Conservation (phyloP, 2,329 filamentous ascomycete species). For the Colletotrichum horii region DNA sequence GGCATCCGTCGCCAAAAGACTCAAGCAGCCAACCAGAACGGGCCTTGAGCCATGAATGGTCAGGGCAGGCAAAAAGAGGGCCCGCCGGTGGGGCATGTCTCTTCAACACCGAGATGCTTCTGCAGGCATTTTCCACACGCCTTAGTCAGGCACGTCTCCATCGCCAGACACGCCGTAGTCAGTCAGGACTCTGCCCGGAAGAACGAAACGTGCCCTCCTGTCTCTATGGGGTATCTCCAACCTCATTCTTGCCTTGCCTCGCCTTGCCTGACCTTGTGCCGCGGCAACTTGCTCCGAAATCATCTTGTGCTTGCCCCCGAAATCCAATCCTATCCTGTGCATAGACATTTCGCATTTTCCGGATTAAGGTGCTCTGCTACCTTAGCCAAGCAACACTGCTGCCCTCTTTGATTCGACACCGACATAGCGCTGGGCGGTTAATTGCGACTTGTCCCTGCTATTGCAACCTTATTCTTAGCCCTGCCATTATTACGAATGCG, state of each 20-base stretch:
- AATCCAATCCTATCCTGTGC: not conserved
- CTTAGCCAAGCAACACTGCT: not conserved
- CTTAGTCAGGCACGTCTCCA: slow-evolving; percentile 9
- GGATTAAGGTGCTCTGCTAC: not conserved
- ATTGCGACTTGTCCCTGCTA: not conserved
- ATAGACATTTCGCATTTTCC: not conserved
- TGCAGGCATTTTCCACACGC: not conserved
- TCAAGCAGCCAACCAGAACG: slow-evolving; percentile 5
- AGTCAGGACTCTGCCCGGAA: not conserved
- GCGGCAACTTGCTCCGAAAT: not conserved
- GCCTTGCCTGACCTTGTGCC: not conserved
- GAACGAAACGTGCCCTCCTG: not conserved
- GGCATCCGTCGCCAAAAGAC: not conserved
- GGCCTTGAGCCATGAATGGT: not conserved
- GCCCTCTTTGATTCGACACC: not conserved
- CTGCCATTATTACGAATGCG: not conserved
- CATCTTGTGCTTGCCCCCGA: not conserved
- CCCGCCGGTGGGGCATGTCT: not conserved
- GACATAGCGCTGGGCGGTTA: slow-evolving; percentile 2
- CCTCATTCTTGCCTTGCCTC: not conserved
- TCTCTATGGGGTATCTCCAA: not conserved
- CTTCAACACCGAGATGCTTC: not conserved
- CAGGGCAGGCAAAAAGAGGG: slow-evolving; percentile 18
- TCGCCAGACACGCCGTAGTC: not conserved
- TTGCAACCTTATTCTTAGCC: slow-evolving; percentile 19